phyloP scores from a whole-genome alignment of 2,329 filamentous ascomycete species.

The Aspergillus amoenus region DNA sequence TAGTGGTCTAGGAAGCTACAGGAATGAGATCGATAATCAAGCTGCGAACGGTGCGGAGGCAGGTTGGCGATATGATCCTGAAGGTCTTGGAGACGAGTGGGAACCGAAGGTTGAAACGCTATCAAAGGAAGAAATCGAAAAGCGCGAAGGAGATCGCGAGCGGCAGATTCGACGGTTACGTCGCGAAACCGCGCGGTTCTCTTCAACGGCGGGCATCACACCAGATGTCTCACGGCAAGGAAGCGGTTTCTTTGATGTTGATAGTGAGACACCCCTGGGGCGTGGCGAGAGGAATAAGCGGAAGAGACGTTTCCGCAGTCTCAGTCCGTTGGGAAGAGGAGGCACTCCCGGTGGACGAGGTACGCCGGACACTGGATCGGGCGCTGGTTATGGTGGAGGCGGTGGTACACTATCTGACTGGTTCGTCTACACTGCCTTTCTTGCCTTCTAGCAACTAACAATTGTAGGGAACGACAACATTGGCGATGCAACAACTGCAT shows the following conservation, averaged over 20 bases:
- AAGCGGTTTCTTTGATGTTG: conserved; percentile 60
- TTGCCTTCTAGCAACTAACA: conserved; percentile 8
- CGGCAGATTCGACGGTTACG: conserved; percentile 82
- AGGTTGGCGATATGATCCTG: conserved; percentile 93
- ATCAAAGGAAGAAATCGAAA: conserved; percentile 96
- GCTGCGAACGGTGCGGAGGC: conserved; percentile 78
- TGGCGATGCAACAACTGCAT: conserved; percentile 90
- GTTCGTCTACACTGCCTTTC: conserved; percentile 21
- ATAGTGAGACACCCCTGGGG: conserved; percentile 77
- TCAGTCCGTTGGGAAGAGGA: conserved; percentile 73
- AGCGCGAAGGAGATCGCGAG: conserved; percentile 90
- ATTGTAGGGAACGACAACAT: conserved; percentile 65
- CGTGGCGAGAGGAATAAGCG: conserved; percentile 92
- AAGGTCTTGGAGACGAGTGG: conserved; percentile 81
- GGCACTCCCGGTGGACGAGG: conserved; percentile 69
- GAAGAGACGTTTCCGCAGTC: conserved; percentile 85
- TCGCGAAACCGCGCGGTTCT: conserved; percentile 89
- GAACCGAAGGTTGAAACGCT: conserved; percentile 78
- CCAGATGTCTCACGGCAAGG: conserved; percentile 66
- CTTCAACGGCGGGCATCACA: conserved; percentile 77
- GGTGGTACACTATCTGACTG: conserved; percentile 66
- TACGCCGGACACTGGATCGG: conserved; percentile 68
- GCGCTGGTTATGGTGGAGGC: conserved; percentile 68
- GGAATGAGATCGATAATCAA: conserved; percentile 80
- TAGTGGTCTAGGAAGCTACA: conserved; percentile 66